These are phyloP conservation scores for Triadica sebifera DNA, from an alignment of 345 rosid genomes.

Conservation along the genomic window DNA sequence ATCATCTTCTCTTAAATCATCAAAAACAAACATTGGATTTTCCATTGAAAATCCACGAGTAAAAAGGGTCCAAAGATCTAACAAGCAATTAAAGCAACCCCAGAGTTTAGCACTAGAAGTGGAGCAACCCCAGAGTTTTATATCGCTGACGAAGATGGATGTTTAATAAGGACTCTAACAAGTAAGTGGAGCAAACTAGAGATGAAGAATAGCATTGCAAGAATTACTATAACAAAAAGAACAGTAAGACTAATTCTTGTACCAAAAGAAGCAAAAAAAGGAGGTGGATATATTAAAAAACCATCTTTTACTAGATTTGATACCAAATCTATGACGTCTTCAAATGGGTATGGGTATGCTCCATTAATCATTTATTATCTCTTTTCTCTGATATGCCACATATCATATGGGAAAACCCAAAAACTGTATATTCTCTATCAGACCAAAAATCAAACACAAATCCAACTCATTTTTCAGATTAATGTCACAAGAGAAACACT, in stretches of 20 bases:
- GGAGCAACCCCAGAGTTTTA: too few species aligned
- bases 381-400: conserved; percentile 5
- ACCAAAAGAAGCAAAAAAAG: conserved; percentile 24
- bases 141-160: conserved; percentile 19
- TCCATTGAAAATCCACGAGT: conserved; percentile 27
- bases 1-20: conserved; percentile 26
- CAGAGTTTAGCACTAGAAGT: too few species aligned
- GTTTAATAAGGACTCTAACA: conserved; percentile 29
- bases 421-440: background rate
- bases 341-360: conserved; percentile 24
- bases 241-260: conserved; percentile 28
- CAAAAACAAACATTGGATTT: conserved; percentile 30
- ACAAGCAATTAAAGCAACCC: too few species aligned
- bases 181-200: conserved; percentile 33
- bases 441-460: conserved; percentile 10
- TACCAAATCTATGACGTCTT: conserved; percentile 25
- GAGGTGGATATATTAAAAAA: conserved; percentile 16
- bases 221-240: too few species aligned
- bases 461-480: conserved; percentile 17
- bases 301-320: conserved; percentile 18
- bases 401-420: conserved; percentile 7
- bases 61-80: conserved; percentile 28
- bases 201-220: conserved; percentile 27
- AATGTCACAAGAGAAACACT: too few species aligned
- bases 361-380: conserved; percentile 19